phyloP scores from a whole-genome alignment of 2,329 filamentous ascomycete species.

The Talaromyces atroroseus region DNA sequence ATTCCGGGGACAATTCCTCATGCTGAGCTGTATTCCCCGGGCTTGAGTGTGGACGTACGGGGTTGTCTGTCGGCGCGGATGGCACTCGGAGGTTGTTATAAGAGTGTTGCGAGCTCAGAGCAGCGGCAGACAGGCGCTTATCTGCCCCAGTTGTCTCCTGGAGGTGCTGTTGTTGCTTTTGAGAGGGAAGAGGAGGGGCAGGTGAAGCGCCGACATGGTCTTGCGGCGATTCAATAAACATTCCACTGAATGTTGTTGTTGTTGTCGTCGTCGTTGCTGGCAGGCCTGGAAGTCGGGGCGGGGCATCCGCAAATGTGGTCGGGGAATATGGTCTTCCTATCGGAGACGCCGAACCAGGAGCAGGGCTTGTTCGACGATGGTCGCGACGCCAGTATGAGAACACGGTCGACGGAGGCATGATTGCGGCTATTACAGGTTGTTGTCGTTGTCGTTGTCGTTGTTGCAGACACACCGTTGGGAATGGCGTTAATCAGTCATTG shows the following conservation, averaged over 20 bases:
- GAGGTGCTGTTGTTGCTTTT: constrained; percentile 9
- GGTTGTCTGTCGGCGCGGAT: constrained; percentile 21
- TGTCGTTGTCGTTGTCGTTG: background rate
- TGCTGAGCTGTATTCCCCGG: constrained; percentile 25
- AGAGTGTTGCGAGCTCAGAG: constrained; percentile 23
- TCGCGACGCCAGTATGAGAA: constrained; percentile 39
- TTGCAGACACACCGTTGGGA: background rate
- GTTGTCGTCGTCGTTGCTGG: constrained; percentile 26
- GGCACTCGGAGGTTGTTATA: constrained; percentile 25
- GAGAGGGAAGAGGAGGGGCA: background rate
- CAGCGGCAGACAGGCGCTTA: constrained; percentile 4
- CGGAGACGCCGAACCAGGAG: constrained; percentile 22
- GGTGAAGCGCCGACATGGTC: background rate
- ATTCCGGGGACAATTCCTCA: constrained; percentile 19
- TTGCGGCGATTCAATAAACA: constrained; percentile 21
- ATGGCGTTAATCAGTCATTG: background rate
- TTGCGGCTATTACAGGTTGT: too few relatives aligned
- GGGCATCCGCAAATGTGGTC: constrained; percentile 18
- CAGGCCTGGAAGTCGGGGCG: constrained; percentile 31
- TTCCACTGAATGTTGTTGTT: constrained; percentile 24
- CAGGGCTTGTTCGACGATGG: constrained; percentile 31
- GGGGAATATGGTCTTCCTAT: constrained; percentile 7
- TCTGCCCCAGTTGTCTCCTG: constrained; percentile 21
- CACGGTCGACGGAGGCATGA: constrained; percentile 34
- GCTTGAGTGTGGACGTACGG: constrained; percentile 26